Evolutionary conservation across 2,329 filamentous ascomycete species (phyloP).

Genomic region (Colletotrichum siamense): DNA sequence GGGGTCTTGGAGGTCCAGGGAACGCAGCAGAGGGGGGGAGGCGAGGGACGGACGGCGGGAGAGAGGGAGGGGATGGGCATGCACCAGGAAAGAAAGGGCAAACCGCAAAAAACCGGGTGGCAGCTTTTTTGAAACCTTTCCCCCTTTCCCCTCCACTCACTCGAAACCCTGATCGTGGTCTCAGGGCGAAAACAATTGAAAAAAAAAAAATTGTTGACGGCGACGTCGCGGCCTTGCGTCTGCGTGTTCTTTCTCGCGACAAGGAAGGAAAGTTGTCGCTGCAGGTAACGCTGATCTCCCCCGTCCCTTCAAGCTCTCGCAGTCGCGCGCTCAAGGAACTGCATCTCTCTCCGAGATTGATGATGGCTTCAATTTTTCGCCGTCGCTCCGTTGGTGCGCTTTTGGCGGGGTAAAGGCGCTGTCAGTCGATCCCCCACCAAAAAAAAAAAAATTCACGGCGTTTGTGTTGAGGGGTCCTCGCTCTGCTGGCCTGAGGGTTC

Average conservation of each 20-base stretch:
- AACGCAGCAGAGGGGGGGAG: neutral
- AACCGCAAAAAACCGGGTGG: neutral
- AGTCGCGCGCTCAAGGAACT: neutral
- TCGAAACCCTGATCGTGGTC: slow-evolving; percentile 1
- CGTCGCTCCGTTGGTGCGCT: neutral
- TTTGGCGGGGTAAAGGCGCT: neutral
- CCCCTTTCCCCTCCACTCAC: neutral
- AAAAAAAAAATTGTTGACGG: neutral
- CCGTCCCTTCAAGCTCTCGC: neutral
- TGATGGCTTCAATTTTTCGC: neutral
- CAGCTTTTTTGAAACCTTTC: neutral
- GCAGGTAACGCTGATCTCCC: neutral
- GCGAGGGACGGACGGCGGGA: neutral
- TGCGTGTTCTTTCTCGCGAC: neutral
- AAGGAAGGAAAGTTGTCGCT: neutral
- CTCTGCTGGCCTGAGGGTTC: neutral
- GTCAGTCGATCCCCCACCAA: neutral
- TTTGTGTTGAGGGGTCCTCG: neutral
- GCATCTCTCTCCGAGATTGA: neutral
- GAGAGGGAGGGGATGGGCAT: neutral
- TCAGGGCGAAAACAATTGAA: neutral
- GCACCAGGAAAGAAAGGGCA: neutral
- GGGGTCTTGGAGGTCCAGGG: neutral
- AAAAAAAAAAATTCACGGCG: neutral
- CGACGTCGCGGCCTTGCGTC: neutral